Conservation (phyloP, 176 grass and related monocot genomes). For the Carex parvula region DNA sequence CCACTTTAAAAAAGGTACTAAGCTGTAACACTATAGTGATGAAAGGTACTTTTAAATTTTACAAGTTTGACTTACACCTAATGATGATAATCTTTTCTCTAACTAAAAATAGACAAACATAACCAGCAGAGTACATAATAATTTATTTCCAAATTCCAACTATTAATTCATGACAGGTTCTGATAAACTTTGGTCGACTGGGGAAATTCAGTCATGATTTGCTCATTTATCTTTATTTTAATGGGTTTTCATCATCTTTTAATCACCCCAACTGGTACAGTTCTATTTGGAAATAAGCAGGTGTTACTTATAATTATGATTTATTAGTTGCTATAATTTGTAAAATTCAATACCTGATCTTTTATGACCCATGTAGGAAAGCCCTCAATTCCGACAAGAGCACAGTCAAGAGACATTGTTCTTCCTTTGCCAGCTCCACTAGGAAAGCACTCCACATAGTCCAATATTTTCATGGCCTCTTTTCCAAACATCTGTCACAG, state of each 20-base stretch:
- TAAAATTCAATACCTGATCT: constrained; percentile 43
- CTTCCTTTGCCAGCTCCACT: constrained; percentile 92
- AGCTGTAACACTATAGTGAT: background rate
- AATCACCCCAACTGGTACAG: background rate
- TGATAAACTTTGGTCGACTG: background rate
- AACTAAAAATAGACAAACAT: background rate
- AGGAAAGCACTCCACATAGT: constrained; percentile 95
- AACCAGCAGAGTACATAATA: background rate
- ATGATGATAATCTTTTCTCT: background rate
- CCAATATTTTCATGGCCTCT: constrained; percentile 69
- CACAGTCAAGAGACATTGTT: constrained; percentile 68
- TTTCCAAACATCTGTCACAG: constrained; percentile 70
- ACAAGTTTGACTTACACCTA: background rate
- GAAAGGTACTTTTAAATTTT: background rate
- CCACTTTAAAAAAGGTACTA: background rate
- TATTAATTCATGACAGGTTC: background rate
- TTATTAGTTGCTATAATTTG: background rate
- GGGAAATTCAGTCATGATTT: background rate
- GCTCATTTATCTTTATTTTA: background rate
- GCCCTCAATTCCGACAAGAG: constrained; percentile 58
- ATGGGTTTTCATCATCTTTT: background rate
- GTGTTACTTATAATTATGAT: background rate
- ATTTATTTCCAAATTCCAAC: background rate
- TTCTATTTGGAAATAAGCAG: background rate
- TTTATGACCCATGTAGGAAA: constrained; percentile 95